phyloP scores from a whole-genome alignment of 176 grass and related monocot species.

The Bolboschoenus planiculmis region DNA sequence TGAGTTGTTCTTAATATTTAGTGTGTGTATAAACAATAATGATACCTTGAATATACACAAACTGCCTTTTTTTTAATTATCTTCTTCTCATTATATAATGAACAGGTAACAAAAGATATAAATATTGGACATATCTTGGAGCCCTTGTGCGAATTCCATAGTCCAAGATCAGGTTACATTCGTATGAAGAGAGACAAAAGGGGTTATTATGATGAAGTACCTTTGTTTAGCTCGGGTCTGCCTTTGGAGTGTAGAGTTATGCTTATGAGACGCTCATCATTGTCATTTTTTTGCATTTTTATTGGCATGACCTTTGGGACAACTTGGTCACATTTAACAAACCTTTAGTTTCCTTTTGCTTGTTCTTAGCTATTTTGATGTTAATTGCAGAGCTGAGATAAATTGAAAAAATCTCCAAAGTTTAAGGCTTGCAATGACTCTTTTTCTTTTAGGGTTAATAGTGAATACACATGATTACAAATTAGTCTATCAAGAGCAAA shows the following conservation, averaged over 20 bases:
- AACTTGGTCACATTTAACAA: neutral
- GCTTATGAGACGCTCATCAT: neutral
- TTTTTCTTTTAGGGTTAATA: neutral
- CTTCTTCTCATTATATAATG: neutral
- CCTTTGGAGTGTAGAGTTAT: conserved; percentile 22
- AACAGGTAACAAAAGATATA: conserved; percentile 13
- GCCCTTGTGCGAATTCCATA: neutral
- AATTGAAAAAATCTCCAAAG: neutral
- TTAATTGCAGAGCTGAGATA: neutral
- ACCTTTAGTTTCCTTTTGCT: neutral
- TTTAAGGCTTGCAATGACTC: neutral
- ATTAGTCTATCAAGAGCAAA: neutral
- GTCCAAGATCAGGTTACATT: neutral
- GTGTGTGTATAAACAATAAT: neutral
- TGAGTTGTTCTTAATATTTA: neutral
- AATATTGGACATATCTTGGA: neutral
- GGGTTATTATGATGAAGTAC: conserved; percentile 6
- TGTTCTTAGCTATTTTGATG: neutral
- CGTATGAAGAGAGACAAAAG: neutral
- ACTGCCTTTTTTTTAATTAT: neutral
- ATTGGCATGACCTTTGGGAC: neutral
- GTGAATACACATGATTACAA: neutral
- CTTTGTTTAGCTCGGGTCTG: conserved; percentile 1
- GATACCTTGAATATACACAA: neutral
- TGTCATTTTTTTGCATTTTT: neutral